phyloP scores from a whole-genome alignment of 2,329 filamentous ascomycete genomes.

The Dendryphion nanum region DNA sequence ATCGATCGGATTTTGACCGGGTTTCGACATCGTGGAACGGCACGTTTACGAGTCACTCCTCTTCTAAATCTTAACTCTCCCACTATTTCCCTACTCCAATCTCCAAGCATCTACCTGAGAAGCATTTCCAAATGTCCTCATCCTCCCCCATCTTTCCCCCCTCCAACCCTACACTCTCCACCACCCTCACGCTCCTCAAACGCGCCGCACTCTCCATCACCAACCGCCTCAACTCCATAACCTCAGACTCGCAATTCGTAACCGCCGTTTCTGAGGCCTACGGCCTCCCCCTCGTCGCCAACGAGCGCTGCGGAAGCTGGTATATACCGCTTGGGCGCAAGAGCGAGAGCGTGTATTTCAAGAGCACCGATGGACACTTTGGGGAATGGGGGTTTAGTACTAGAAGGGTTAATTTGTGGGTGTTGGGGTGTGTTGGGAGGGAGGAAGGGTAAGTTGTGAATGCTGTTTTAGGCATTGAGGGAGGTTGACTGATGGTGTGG shows the following conservation, averaged over 20 bases:
- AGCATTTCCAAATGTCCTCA: too few relatives aligned
- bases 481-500: slow-evolving; percentile 4
- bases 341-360: slow-evolving; percentile 83
- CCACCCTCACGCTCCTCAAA: slow-evolving; percentile 69
- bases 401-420: slow-evolving; percentile 77
- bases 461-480: background rate
- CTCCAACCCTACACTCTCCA: slow-evolving; percentile 63
- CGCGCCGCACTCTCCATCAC: slow-evolving; percentile 73
- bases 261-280: slow-evolving; percentile 56
- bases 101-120: too few relatives aligned
- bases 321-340: slow-evolving; percentile 71
- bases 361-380: slow-evolving; percentile 93
- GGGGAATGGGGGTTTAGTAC: slow-evolving; percentile 89
- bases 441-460: slow-evolving; percentile 55
- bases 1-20: too few relatives aligned
- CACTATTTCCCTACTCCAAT: too few relatives aligned
- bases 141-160: slow-evolving; percentile 55
- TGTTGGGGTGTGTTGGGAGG: slow-evolving; percentile 67
- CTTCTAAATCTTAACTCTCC: too few relatives aligned
- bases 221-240: slow-evolving; percentile 81
- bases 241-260: slow-evolving; percentile 74
- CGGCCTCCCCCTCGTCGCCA: slow-evolving; percentile 74
- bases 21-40: too few relatives aligned
- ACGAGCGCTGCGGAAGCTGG: slow-evolving; percentile 96
- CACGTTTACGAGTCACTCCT: too few relatives aligned